These are phyloP conservation scores for Leishmania tarentolae DNA, from an alignment of 208 protist genomes.

Conservation along the genomic window DNA sequence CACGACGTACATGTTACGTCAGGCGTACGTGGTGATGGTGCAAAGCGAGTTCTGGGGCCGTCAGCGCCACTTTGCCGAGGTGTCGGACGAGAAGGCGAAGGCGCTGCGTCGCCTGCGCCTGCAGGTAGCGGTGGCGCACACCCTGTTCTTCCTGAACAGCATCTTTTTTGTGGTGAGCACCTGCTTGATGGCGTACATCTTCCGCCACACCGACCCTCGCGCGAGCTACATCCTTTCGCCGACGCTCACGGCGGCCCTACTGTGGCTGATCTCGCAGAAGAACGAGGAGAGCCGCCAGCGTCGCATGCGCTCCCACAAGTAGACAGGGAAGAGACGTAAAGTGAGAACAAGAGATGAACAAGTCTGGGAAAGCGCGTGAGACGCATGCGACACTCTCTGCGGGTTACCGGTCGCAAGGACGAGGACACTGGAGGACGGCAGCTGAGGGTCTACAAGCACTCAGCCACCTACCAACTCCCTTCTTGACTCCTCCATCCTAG, in stretches of 20 bases:
- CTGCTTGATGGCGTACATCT: slow-evolving; percentile 80
- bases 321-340: slow-evolving; percentile 1
- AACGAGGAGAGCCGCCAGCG: slow-evolving; percentile 91
- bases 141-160: slow-evolving; percentile 85
- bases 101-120: slow-evolving; percentile 75
- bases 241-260: slow-evolving; percentile 69
- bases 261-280: slow-evolving; percentile 90
- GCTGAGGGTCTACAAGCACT: not conserved
- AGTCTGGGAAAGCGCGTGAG: not conserved
- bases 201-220: slow-evolving; percentile 82
- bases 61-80: slow-evolving; percentile 87
- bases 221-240: slow-evolving; percentile 82
- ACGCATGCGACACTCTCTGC: not conserved
- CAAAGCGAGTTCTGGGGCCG: slow-evolving; percentile 88
- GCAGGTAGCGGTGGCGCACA: slow-evolving; percentile 80
- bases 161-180: slow-evolving; percentile 82
- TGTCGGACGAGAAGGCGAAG: slow-evolving; percentile 57
- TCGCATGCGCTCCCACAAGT: slow-evolving; percentile 84
- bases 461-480: not conserved
- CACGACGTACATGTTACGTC: slow-evolving; percentile 77
- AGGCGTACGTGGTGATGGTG: slow-evolving; percentile 89
- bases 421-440: not conserved
- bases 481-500: not conserved
- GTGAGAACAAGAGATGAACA: not conserved
- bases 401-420: not conserved